A percentile compares a stretch with the other conserved stretches of the same genome.
phyloP scores from a whole-genome alignment of 306 rosid genomes.

The Morella rubra region DNA sequence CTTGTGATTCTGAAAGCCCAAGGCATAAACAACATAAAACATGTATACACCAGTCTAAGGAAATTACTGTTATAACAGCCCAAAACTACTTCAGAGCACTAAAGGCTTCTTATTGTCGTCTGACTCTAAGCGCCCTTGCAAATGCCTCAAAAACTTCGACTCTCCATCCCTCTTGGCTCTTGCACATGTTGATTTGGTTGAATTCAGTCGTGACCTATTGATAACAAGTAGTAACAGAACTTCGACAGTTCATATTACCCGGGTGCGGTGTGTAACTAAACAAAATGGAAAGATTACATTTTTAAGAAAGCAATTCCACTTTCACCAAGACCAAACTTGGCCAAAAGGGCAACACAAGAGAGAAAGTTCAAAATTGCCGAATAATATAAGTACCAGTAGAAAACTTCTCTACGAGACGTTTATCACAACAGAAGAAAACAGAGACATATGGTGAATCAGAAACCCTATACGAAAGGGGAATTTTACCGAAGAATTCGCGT shows the following conservation, averaged over 20 bases:
- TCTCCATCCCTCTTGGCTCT: background rate
- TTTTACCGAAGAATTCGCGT: conserved; percentile 64
- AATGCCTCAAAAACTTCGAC: background rate
- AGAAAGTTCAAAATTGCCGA: no score
- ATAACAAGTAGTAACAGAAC: background rate
- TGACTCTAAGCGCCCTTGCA: background rate
- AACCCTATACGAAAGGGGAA: conserved; percentile 1
- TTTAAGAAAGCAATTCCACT: background rate
- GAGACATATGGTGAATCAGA: background rate
- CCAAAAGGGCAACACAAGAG: background rate
- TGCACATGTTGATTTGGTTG: background rate
- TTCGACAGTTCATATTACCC: background rate
- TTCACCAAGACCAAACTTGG: background rate
- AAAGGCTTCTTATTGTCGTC: background rate
- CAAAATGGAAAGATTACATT: no score
- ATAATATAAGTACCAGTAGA: no score
- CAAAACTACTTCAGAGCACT: background rate
- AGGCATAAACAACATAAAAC: background rate
- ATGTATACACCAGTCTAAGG: background rate
- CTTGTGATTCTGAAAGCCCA: background rate
- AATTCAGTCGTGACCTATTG: background rate
- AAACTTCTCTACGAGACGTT: background rate
- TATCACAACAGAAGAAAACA: background rate
- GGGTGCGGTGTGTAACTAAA: no score
- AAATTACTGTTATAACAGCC: background rate